These are phyloP conservation scores for Globisporangium perplexum DNA, from an alignment of 352 stramenopile species.

Conservation along the genomic window DNA sequence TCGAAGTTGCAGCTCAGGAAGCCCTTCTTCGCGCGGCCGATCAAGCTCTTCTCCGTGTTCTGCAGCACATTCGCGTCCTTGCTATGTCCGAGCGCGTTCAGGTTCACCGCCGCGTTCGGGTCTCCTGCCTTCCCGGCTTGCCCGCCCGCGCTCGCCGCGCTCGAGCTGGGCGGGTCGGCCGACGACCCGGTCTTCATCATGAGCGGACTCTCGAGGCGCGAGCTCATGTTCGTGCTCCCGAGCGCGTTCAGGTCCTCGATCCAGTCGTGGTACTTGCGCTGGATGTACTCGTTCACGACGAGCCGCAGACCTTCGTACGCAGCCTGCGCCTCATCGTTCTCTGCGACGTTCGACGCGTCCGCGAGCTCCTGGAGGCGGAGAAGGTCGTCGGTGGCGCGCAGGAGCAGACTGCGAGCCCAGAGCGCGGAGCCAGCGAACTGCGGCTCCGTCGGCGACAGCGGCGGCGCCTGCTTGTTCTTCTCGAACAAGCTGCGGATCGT, in stretches of 20 bases:
- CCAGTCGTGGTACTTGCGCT: constrained; percentile 89
- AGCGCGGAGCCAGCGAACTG: constrained; percentile 90
- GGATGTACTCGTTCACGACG: constrained; percentile 88
- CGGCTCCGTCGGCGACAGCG: constrained; percentile 86
- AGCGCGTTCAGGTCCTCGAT: constrained; percentile 83
- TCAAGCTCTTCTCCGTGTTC: constrained; percentile 79
- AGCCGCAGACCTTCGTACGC: constrained; percentile 70
- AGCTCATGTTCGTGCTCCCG: constrained; percentile 72
- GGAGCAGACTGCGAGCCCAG: constrained; percentile 88
- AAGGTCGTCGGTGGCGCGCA: constrained; percentile 73
- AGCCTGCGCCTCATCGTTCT: constrained; percentile 76
- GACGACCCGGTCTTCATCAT: constrained; percentile 71
- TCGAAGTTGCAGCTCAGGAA: constrained; percentile 95
- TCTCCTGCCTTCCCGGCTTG: too few relatives aligned
- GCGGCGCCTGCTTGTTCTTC: constrained; percentile 81
- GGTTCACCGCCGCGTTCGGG: constrained; percentile 18
- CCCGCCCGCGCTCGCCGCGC: constrained; percentile 1
- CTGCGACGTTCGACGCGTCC: constrained; percentile 57
- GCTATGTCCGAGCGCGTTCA: constrained; percentile 23
- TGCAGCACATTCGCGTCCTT: constrained; percentile 62
- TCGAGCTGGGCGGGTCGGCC: constrained; percentile 1
- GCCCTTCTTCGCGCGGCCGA: constrained; percentile 71
- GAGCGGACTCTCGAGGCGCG: constrained; percentile 76
- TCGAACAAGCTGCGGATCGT: constrained; percentile 90
- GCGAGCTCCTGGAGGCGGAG: constrained; percentile 64